Conservation (phyloP, 2,329 filamentous ascomycete species). For the Aphanoascus verrucosus region DNA sequence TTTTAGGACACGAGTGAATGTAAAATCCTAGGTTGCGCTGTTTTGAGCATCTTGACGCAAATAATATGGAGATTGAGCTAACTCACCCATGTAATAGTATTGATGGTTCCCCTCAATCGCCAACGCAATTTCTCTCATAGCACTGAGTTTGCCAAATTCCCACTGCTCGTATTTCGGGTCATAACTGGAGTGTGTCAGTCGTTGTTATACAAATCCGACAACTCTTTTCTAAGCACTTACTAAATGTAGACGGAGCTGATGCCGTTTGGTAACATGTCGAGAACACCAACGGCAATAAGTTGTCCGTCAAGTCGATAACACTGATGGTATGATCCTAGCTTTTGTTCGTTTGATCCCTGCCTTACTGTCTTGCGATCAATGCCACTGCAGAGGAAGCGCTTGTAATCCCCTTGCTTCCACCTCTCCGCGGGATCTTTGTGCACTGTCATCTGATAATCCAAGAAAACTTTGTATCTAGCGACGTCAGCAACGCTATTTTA, state of each 20-base stretch:
- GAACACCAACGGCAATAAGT: constrained; percentile 39
- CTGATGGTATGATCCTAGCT: constrained; percentile 41
- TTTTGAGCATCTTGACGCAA: neutral
- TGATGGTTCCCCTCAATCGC: constrained; percentile 45
- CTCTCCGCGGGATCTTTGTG: constrained; percentile 37
- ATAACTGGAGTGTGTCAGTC: constrained; percentile 34
- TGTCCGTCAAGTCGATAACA: constrained; percentile 42
- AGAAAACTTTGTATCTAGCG: constrained; percentile 36
- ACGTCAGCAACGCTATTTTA: neutral
- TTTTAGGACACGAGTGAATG: constrained; percentile 47
- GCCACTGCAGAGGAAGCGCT: constrained; percentile 39
- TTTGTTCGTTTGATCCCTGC: constrained; percentile 30
- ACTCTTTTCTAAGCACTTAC: constrained; percentile 20
- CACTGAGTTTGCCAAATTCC: constrained; percentile 54
- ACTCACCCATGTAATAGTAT: constrained; percentile 54
- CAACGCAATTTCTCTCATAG: constrained; percentile 49
- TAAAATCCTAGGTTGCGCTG: constrained; percentile 43
- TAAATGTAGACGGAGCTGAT: constrained; percentile 43
- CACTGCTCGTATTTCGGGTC: constrained; percentile 50
- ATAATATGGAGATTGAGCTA: neutral
- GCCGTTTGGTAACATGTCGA: constrained; percentile 38
- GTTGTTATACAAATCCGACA: neutral
- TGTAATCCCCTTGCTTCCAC: constrained; percentile 37
- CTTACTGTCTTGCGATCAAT: constrained; percentile 32
- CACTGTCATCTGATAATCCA: constrained; percentile 38